A percentile compares a stretch with the other conserved stretches of the same genome.
phyloP scores from a whole-genome alignment of 139 green algal genomes.

The Pycnococcus provasolii region DNA sequence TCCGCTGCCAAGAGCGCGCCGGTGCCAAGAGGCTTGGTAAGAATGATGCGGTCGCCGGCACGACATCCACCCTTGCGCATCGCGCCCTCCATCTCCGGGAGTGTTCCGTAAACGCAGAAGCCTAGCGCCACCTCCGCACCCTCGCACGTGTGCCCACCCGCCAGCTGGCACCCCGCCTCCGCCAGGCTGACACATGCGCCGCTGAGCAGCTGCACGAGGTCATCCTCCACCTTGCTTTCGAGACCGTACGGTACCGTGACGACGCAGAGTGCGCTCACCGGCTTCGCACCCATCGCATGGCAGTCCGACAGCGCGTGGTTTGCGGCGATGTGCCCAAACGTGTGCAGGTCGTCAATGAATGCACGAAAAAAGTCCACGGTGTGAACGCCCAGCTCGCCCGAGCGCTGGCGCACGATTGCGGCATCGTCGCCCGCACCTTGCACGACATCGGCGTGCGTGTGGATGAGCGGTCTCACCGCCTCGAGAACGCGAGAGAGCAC shows the following conservation, averaged over 20 bases:
- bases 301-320: slow-evolving; percentile 69
- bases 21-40: slow-evolving; percentile 78
- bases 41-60: slow-evolving; percentile 55
- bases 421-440: slow-evolving; percentile 48
- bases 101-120: slow-evolving; percentile 51
- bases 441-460: neutral
- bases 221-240: slow-evolving; percentile 49
- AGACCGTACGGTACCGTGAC: slow-evolving; percentile 52
- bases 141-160: slow-evolving; percentile 73
- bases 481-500: neutral
- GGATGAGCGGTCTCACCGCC: neutral
- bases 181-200: slow-evolving; percentile 45
- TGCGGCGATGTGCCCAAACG: slow-evolving; percentile 69
- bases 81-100: slow-evolving; percentile 8
- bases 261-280: slow-evolving; percentile 58
- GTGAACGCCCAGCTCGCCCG: slow-evolving; percentile 58
- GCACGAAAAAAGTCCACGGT: slow-evolving; percentile 79
- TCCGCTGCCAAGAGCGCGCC: slow-evolving; percentile 54
- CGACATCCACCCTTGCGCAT: slow-evolving; percentile 41
- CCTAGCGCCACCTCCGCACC: slow-evolving; percentile 59
- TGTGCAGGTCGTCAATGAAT: slow-evolving; percentile 61
- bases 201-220: slow-evolving; percentile 67
- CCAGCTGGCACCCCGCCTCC: slow-evolving; percentile 53
- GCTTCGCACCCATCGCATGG: slow-evolving; percentile 70
- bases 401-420: slow-evolving; percentile 37